These are phyloP conservation scores for Carex littledalei DNA, from an alignment of 176 grass and related monocot genomes.

Conservation along the genomic window DNA sequence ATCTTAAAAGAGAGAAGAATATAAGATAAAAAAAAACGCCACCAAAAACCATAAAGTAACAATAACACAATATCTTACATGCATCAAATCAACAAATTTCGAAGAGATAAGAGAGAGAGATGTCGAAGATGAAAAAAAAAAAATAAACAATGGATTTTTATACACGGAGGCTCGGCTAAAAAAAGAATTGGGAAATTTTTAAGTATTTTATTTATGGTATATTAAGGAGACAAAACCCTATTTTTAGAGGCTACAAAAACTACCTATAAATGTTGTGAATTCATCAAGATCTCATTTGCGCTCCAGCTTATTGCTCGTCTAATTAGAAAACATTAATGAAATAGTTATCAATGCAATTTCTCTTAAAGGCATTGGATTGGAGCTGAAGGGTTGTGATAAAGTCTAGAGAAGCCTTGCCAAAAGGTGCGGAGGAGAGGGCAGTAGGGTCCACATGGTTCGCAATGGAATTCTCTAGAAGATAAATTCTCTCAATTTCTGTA, in stretches of 20 bases:
- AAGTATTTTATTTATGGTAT: neutral
- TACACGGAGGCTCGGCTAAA: neutral
- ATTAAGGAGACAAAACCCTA: neutral
- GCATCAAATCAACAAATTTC: neutral
- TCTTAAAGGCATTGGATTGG: neutral
- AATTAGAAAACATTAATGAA: neutral
- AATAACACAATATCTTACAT: neutral
- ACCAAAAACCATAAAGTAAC: neutral
- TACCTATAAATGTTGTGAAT: neutral
- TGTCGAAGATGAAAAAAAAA: neutral
- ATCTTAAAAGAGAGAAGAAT: neutral
- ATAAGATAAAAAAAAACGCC: neutral
- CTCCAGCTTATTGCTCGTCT: too few species aligned
- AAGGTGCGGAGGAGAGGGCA: neutral
- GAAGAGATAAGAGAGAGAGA: neutral
- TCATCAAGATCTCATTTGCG: neutral
- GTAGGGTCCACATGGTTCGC: neutral
- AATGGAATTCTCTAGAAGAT: neutral
- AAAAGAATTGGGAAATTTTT: neutral
- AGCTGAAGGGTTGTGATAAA: neutral
- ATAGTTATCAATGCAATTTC: neutral
- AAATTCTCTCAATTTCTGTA: neutral
- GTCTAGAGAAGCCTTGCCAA: neutral
- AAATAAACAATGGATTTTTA: neutral
- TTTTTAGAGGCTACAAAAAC: neutral